Base-by-base conservation (phyloP, 192 early-diverging fungal genomes). In the Podila horticola region DNA sequence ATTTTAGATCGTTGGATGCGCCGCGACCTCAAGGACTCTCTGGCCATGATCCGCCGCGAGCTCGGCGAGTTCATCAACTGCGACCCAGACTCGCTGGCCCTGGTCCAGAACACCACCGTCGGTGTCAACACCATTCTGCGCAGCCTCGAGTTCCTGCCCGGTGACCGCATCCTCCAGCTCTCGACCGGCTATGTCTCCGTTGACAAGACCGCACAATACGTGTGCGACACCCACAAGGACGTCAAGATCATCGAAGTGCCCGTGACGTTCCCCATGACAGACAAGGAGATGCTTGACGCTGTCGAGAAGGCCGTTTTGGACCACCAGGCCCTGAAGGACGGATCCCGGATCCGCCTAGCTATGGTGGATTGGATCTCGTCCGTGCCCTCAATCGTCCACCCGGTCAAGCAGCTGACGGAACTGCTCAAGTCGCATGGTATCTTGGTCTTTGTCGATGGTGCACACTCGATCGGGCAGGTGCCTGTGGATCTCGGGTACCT, bases 401-500 rank as follows among this genome's bases (percentile, higher is more conserved):
- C 38, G 69, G 82, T 82, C 65, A 88, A 79, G 62, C 58, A 55
- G 45, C 86, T 41, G 62, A 84, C 55, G 6, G 68, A 55, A 34
- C 86, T 50, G 60, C 74, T 90, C 20, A 72, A 83, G 19, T 64
- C 84, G 24, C 63, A 91, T 62, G 73, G 84, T 20, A 89, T 92
- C 68, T 58, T 89, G 50, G 86, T 87, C 7, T 73, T 89, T 66
- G 82, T 93, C 17, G 92, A 93, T 72, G 92, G 88, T 48, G 91
- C 92, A 10, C 92, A 93, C 68, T 73, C 90, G 24, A 86, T 93
- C 58, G 91, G 91, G 12, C 91, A 93, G 72, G 86, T 93, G 24
- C 89, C 88, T 41, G 59, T 92, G 2, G 73, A 92, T 45, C 49
- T 93, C 8, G 66, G 67, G 24, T 84, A 86, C 48, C 69, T 86